These are phyloP conservation scores for Nowakowskiella sp. DNA, from an alignment of 192 early-diverging fungal species.

Conservation along the genomic window DNA sequence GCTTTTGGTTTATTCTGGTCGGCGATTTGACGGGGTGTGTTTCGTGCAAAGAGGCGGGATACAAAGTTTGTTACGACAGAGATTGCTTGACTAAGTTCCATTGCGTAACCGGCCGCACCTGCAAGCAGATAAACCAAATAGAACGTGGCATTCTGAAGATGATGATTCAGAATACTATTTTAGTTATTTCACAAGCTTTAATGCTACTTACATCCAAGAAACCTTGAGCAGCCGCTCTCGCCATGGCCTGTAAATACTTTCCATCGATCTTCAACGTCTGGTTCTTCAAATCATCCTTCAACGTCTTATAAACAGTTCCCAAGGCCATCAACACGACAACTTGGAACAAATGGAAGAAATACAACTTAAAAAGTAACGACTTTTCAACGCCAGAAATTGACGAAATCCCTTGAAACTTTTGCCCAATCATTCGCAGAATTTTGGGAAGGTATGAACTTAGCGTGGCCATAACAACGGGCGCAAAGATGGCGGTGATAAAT, in stretches of 20 bases:
- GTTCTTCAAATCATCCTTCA: no score
- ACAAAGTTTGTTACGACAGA: conserved; percentile 29
- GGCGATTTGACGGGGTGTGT: conserved; percentile 33
- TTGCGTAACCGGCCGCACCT: conserved; percentile 18
- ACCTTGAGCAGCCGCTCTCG: not conserved
- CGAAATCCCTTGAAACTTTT: conserved; percentile 9
- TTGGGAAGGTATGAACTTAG: conserved; percentile 30
- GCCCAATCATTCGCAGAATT: conserved; percentile 18
- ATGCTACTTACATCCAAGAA: not conserved
- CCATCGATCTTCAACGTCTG: not conserved
- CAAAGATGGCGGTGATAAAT: conserved; percentile 24
- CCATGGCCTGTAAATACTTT: not conserved
- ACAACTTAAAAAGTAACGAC: conserved; percentile 33
- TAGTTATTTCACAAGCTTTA: no score
- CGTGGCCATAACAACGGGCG: conserved; percentile 23
- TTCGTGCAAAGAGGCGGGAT: conserved; percentile 21
- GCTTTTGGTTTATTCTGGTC: conserved; percentile 28
- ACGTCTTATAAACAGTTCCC: conserved; percentile 8
- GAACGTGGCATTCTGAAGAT: conserved; percentile 23
- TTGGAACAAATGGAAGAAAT: conserved; percentile 32
- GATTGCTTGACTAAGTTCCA: conserved; percentile 40
- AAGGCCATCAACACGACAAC: conserved; percentile 16
- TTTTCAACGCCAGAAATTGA: conserved; percentile 32
- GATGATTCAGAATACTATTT: no score
- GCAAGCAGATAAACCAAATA: conserved; percentile 27